phyloP scores from a whole-genome alignment of 441 rosid species.

The Codiaeum variegatum region DNA sequence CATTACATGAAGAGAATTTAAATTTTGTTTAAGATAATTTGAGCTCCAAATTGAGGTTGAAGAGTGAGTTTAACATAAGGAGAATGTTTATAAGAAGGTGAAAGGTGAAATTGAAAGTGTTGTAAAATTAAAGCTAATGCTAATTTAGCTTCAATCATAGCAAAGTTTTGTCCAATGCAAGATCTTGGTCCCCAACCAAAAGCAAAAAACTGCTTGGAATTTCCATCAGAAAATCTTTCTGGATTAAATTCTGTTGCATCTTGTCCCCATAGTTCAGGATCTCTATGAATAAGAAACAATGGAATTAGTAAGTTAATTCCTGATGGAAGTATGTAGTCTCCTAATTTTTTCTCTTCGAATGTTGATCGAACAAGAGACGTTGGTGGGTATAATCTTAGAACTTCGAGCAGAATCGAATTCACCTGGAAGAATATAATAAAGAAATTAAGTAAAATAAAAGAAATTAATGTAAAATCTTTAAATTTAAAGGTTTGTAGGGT shows the following conservation, averaged over 20 bases:
- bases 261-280: slow-evolving; percentile 45
- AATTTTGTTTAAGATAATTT: neutral
- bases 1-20: too few relatives aligned
- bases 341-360: slow-evolving; percentile 29
- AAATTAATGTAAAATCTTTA: neutral
- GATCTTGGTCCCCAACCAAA: slow-evolving; percentile 16
- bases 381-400: slow-evolving; percentile 21
- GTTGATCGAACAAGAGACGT: neutral
- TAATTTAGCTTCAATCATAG: slow-evolving; percentile 19
- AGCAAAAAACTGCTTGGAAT: neutral
- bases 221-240: slow-evolving; percentile 29
- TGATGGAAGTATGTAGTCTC: slow-evolving; percentile 27
- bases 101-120: slow-evolving; percentile 6
- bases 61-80: neutral
- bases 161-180: slow-evolving; percentile 18
- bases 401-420: slow-evolving; percentile 17
- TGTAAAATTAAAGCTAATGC: slow-evolving; percentile 12
- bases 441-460: neutral
- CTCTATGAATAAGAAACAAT: slow-evolving; percentile 30
- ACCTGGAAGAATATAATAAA: neutral
- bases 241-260: slow-evolving; percentile 47
- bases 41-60: neutral
- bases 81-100: slow-evolving; percentile 7
- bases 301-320: slow-evolving; percentile 15
- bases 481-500: too few relatives aligned